Base-by-base conservation (phyloP, 2,329 filamentous ascomycete genomes). In the Alternaria tenuissima region DNA sequence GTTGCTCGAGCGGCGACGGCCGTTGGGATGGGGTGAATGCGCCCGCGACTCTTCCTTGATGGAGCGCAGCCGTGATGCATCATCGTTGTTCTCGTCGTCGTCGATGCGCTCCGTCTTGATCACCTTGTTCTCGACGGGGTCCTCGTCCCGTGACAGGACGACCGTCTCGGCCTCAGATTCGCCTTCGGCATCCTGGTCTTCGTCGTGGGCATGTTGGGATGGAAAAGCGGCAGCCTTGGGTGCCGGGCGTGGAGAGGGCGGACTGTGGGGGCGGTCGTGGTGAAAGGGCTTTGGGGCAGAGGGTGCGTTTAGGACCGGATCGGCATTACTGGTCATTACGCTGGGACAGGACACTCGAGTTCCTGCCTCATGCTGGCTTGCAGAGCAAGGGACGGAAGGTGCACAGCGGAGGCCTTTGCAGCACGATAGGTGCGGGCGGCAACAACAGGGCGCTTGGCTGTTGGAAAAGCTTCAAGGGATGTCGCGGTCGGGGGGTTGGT, bases 81-180 rank as follows among this genome's bases (percentile, higher is more conserved):
- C 63, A 54, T 73, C 64, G 46, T 71, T 66, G 56, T 53, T 30
- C 22, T 58, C 56, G 59, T 76, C 72, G 56, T 65, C 74, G 55
- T 78, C 75, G 65, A 62, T 69, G 66, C 74, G 72, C 69, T 80
- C 79, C 26, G 70, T 75, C 70, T 80, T 80, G 72, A 80, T 78
- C 64, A 71, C 59, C 70, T 78, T 78, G 63, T 74, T 76, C 63
- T 77, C 75, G 55, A 76, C 74, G 36, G 74, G 67, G 55, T 76
- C 74, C 67, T 82, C 79, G 62, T 80, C 77, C 32, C 79, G 76
- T 49, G 68, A 63, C 49, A 82, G 76, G 38, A 84, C 81, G 59
- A 83, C 78, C 32, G 82, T 84, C 73, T 84, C 82, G 52, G 82
- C 82, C 71, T 84, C 82, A 16, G 81, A 83, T 65, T 82, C 80